Evolutionary conservation across 768 basidiomycete species (phyloP).

Genomic region (Trametopsis cervina): DNA sequence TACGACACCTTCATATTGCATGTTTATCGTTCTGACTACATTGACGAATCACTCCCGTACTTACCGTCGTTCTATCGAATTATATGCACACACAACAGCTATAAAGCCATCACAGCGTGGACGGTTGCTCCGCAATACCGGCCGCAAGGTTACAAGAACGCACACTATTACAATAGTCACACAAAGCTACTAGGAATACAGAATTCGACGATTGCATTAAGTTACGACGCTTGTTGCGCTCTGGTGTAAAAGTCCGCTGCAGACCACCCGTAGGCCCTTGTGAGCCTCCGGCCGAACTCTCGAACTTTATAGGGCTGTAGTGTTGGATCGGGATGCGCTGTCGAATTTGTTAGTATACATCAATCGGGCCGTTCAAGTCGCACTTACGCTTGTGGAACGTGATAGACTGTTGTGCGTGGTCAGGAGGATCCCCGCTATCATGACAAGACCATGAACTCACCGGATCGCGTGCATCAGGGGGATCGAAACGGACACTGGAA

Average conservation of each 20-base stretch:
- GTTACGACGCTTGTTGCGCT: neutral
- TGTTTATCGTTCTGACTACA: neutral
- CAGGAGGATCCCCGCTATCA: neutral
- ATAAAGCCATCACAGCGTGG: too few relatives aligned
- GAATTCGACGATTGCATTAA: neutral
- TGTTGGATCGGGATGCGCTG: slow-evolving; percentile 73
- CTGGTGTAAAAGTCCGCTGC: slow-evolving; percentile 32
- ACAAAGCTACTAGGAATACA: too few relatives aligned
- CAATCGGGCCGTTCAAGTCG: neutral
- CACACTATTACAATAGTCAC: too few relatives aligned
- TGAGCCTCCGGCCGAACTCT: slow-evolving; percentile 50
- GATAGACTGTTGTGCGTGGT: slow-evolving; percentile 42
- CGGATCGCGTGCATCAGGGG: slow-evolving; percentile 46
- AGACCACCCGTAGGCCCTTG: slow-evolving; percentile 62
- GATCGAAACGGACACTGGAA: slow-evolving; percentile 78
- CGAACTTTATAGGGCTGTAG: slow-evolving; percentile 43
- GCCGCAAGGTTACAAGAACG: too few relatives aligned
- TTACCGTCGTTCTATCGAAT: too few relatives aligned
- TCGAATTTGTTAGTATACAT: too few relatives aligned
- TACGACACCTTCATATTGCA: neutral
- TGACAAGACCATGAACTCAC: slow-evolving; percentile 25
- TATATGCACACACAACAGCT: too few relatives aligned
- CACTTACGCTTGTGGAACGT: slow-evolving; percentile 67
- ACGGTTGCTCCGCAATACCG: too few relatives aligned
- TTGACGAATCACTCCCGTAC: too few relatives aligned